phyloP scores from a whole-genome alignment of 176 grass and related monocot species.

The Dendrocalamus sinicus region DNA sequence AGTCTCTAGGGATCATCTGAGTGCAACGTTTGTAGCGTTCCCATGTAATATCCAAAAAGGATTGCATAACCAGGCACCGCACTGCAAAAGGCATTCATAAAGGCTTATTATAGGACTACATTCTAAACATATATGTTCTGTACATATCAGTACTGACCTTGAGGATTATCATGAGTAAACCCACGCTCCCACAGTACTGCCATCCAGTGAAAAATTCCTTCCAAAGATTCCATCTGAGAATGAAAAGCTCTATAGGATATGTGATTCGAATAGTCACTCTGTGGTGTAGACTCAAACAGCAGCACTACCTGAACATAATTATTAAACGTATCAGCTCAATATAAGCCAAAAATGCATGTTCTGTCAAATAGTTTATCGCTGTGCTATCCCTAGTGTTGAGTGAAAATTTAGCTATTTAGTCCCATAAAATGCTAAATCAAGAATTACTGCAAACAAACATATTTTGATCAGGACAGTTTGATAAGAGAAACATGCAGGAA shows the following conservation, averaged over 20 bases:
- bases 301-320: constrained; percentile 61
- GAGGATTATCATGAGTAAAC: constrained; percentile 94
- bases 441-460: not conserved
- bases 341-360: constrained; percentile 16
- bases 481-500: constrained; percentile 35
- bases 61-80: constrained; percentile 85
- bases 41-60: constrained; percentile 85
- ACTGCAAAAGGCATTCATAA: constrained; percentile 62
- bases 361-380: constrained; percentile 4
- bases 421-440: not conserved
- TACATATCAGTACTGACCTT: constrained; percentile 54
- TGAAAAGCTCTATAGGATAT: constrained; percentile 45
- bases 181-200: constrained; percentile 90
- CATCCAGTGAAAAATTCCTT: constrained; percentile 81
- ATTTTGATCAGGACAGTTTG: constrained; percentile 9
- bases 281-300: constrained; percentile 69
- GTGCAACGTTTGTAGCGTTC: constrained; percentile 46
- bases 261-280: constrained; percentile 47
- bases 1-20: constrained; percentile 67
- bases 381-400: not conserved
- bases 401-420: constrained; percentile 15
- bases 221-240: constrained; percentile 75
- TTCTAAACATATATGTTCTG: constrained; percentile 31
- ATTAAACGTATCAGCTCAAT: constrained; percentile 30
- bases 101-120: constrained; percentile 21